Conservation (phyloP, 2,329 filamentous ascomycete species). For the Calonectria pauciramosa region DNA sequence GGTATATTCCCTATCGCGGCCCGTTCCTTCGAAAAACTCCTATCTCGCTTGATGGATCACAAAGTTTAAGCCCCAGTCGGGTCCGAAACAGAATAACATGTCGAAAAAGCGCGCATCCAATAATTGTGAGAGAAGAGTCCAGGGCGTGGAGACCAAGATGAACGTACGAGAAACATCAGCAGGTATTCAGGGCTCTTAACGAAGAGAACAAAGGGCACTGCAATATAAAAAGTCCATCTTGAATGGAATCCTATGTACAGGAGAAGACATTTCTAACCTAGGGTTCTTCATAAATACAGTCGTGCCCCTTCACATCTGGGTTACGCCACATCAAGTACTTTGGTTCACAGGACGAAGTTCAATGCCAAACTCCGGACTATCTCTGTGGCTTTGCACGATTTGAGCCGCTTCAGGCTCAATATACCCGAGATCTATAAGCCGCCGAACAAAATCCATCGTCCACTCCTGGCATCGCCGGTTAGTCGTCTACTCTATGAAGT, state of each 20-base stretch:
- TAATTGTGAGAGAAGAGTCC: not conserved
- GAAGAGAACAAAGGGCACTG: not conserved
- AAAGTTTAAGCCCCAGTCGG: not conserved
- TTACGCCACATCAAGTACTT: not conserved
- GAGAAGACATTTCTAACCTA: not conserved
- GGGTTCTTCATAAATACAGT: not conserved
- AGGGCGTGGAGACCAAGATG: not conserved
- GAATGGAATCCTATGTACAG: not conserved
- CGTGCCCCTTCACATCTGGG: not conserved
- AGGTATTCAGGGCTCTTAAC: not conserved
- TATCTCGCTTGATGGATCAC: not conserved
- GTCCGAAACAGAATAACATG: not conserved
- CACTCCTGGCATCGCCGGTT: slow-evolving; percentile 12
- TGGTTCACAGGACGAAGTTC: not conserved
- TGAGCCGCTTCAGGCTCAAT: not conserved
- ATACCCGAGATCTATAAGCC: not conserved
- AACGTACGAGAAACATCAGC: not conserved
- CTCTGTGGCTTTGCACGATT: not conserved
- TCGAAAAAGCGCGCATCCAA: not conserved
- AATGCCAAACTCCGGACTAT: not conserved
- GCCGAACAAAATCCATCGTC: not conserved
- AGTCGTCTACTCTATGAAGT: not conserved
- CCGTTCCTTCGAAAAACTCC: not conserved
- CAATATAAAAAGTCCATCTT: not conserved
- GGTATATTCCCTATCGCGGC: not conserved